Evolutionary conservation across 2,329 filamentous ascomycete genomes (phyloP).

Genomic region (Fonsecaea erecta): DNA sequence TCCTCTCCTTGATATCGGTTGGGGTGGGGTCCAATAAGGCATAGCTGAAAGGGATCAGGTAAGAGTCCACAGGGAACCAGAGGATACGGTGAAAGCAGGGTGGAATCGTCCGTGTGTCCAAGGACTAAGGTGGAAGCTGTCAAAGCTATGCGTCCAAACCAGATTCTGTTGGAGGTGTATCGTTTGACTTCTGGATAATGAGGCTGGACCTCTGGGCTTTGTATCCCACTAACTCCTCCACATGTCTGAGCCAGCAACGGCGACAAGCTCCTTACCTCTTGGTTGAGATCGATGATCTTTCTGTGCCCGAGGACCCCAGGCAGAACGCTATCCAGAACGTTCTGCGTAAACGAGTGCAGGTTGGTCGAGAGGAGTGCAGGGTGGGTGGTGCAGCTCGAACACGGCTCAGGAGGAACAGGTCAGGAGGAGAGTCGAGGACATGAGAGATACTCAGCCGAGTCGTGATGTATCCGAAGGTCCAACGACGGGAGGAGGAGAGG

Average conservation of each 20-base stretch:
- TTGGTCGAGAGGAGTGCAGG: slow-evolving; percentile 17
- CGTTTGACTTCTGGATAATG: not conserved
- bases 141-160: not conserved
- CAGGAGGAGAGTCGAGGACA: slow-evolving; percentile 34
- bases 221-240: not conserved
- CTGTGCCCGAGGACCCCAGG: slow-evolving; percentile 19
- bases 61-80: not conserved
- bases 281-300: slow-evolving; percentile 1
- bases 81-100: not conserved
- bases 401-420: slow-evolving; percentile 31
- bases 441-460: slow-evolving; percentile 33
- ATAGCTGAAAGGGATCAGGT: not conserved
- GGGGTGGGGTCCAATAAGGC: not conserved
- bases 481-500: slow-evolving; percentile 31
- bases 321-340: slow-evolving; percentile 37
- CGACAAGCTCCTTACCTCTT: slow-evolving; percentile 14
- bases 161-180: not conserved
- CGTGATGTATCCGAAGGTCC: slow-evolving; percentile 35
- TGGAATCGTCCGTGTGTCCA: not conserved
- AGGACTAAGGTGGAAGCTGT: not conserved
- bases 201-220: slow-evolving; percentile 1
- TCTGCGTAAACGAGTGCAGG: slow-evolving; percentile 31
- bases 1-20: not conserved
- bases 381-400: slow-evolving; percentile 15
- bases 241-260: slow-evolving; percentile 1